Percentiles rank a stretch among this genome's conserved stretches.
Evolutionary conservation across 352 stramenopile genomes (phyloP).

Genomic region (Phytopythium delawarense): DNA sequence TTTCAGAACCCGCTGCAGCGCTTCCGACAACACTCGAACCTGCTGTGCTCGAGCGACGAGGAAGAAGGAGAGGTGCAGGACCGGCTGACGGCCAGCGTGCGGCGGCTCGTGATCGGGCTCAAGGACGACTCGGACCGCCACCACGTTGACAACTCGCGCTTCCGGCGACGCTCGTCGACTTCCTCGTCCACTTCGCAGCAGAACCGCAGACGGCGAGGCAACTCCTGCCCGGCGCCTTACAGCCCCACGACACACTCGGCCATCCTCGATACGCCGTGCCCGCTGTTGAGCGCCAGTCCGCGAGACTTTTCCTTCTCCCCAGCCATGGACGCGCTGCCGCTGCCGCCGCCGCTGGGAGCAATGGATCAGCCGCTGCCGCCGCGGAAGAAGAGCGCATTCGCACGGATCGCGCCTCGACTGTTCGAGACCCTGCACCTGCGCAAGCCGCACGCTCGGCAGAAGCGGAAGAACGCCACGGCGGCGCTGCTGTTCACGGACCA

Average conservation of each 20-base stretch:
- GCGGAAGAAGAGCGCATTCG: conserved; percentile 43
- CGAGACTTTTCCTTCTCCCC: conserved; percentile 1
- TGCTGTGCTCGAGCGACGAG: conserved; percentile 10
- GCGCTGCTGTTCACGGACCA: conserved; percentile 78
- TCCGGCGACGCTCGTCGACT: conserved; percentile 18
- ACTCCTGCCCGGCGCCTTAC: conserved; percentile 60
- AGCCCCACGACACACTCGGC: not conserved
- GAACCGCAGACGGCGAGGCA: conserved; percentile 37
- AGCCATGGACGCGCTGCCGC: not conserved
- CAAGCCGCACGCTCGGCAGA: conserved; percentile 18
- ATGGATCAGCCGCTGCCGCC: conserved; percentile 1
- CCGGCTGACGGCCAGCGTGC: conserved; percentile 68
- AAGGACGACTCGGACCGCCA: conserved; percentile 60
- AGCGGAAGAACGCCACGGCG: conserved; percentile 28
- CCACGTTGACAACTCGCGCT: conserved; percentile 13
- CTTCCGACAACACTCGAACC: not conserved
- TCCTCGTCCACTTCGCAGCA: conserved; percentile 9
- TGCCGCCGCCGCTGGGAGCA: not conserved
- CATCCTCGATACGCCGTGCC: conserved; percentile 1
- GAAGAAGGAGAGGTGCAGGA: conserved; percentile 31
- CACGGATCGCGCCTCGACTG: conserved; percentile 52
- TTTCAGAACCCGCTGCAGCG: not conserved
- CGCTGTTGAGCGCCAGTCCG: conserved; percentile 4
- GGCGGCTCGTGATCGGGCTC: conserved; percentile 68
- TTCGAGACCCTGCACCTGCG: conserved; percentile 57